A percentile compares a stretch with the other conserved stretches of the same genome.
Conservation (phyloP, 106 monocot genomes). For the Acorus calamus region DNA sequence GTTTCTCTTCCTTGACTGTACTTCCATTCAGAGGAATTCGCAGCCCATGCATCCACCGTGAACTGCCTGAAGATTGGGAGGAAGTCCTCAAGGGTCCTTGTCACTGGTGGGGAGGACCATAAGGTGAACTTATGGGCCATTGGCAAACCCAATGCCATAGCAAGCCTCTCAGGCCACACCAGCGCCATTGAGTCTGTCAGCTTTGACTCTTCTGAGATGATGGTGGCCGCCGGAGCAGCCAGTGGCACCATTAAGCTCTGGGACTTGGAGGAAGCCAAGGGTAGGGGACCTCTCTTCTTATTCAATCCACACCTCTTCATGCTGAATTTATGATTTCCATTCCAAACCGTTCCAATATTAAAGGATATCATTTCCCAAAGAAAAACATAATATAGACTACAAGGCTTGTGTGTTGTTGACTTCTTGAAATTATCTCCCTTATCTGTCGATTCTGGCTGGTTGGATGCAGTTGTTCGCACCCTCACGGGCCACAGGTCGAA, state of each 20-base stretch:
- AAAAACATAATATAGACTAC: constrained; percentile 1
- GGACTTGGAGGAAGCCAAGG: constrained; percentile 95
- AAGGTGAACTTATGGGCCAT: constrained; percentile 98
- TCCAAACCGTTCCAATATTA: background rate
- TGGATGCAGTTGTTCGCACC: constrained; percentile 68
- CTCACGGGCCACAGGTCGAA: constrained; percentile 94
- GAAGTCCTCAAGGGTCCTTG: constrained; percentile 82
- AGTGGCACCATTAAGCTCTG: constrained; percentile 91
- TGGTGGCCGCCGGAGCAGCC: constrained; percentile 92
- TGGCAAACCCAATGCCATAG: constrained; percentile 89
- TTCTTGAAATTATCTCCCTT: background rate
- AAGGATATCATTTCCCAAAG: too few species aligned
- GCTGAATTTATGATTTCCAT: background rate
- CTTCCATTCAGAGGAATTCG: constrained; percentile 76
- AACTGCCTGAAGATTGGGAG: constrained; percentile 97
- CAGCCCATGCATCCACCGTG: constrained; percentile 90
- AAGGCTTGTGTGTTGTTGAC: background rate
- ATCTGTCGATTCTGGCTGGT: constrained; percentile 3
- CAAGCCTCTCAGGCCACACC: constrained; percentile 87
- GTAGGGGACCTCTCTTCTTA: constrained; percentile 22
- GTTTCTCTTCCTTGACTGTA: constrained; percentile 32
- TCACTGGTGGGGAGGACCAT: constrained; percentile 95
- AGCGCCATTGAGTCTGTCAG: constrained; percentile 90
- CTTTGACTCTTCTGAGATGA: constrained; percentile 85
- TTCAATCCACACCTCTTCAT: background rate